Evolutionary conservation across 805 yeast species (phyloP).

Genomic region (Metschnikowia aberdeeniae): DNA sequence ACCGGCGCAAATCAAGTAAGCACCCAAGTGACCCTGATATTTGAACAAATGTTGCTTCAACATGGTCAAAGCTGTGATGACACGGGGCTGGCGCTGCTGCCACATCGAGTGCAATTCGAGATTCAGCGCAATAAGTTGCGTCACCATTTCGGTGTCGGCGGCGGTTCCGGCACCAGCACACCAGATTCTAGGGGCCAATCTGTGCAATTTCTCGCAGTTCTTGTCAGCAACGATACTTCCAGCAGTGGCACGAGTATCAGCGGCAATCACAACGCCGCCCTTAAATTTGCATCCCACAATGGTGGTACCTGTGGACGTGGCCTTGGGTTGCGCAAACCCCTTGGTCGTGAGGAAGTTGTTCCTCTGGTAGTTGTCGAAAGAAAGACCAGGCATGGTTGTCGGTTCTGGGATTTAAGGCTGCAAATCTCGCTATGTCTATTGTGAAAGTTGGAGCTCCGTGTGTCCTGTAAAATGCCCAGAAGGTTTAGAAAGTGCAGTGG

Average conservation of each 20-base stretch:
- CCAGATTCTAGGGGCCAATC: conserved; percentile 89
- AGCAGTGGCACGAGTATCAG: conserved; percentile 97
- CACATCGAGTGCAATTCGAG: conserved; percentile 85
- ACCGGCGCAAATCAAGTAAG: conserved; percentile 97
- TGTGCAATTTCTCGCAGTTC: conserved; percentile 92
- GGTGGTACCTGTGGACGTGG: conserved; percentile 98
- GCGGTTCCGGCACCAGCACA: conserved; percentile 99
- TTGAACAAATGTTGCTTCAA: conserved; percentile 93
- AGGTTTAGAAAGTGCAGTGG: not conserved
- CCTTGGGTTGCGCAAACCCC: conserved; percentile 77
- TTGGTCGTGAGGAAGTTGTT: conserved; percentile 67
- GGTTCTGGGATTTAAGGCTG: not conserved
- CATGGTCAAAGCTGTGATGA: conserved; percentile 87
- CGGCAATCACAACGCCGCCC: conserved; percentile 96
- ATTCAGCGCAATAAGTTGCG: conserved; percentile 87
- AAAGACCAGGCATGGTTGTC: conserved; percentile 74
- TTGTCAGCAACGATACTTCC: conserved; percentile 97
- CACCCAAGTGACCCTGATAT: conserved; percentile 97
- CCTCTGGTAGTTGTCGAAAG: conserved; percentile 91
- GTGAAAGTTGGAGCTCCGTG: not conserved
- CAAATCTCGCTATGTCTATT: not conserved
- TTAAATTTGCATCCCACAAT: conserved; percentile 93
- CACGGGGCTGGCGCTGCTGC: conserved; percentile 85
- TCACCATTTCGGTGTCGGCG: conserved; percentile 97
- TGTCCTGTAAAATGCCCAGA: not conserved